phyloP scores from a whole-genome alignment of 805 yeast species.

The Metschnikowia colocasiae region DNA sequence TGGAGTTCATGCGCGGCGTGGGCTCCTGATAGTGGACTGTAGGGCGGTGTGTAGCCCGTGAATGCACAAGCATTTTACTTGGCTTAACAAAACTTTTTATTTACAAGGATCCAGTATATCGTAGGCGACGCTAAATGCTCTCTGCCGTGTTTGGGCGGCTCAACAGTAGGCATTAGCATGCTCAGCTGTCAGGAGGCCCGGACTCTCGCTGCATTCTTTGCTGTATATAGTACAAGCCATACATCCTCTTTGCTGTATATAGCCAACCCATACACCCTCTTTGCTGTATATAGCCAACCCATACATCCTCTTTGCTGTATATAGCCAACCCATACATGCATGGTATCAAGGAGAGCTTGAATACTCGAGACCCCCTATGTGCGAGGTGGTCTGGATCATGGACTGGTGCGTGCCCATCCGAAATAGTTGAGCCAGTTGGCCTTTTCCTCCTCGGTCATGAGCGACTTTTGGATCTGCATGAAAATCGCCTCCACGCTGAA shows the following conservation, averaged over 20 bases:
- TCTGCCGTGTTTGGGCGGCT: too few relatives aligned
- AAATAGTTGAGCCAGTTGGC: slow-evolving; percentile 13
- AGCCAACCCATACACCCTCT: not conserved
- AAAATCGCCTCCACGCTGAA: slow-evolving; percentile 8
- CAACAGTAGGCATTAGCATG: not conserved
- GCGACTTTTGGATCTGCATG: slow-evolving; percentile 9
- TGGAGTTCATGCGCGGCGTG: not conserved
- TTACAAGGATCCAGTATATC: not conserved
- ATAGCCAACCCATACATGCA: not conserved
- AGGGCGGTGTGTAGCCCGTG: too few relatives aligned
- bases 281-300: not conserved
- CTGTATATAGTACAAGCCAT: not conserved
- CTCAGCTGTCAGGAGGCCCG: not conserved
- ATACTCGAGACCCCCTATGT: not conserved
- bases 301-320: not conserved
- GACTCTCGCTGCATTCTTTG: not conserved
- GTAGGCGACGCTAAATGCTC: not conserved
- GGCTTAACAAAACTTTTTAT: not conserved
- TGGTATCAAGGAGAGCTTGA: not conserved
- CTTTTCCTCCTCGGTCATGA: slow-evolving; percentile 10
- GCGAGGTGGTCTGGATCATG: not conserved
- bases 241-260: not conserved
- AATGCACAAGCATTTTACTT: too few relatives aligned
- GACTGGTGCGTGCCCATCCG: slow-evolving; percentile 10
- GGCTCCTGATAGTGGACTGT: too few relatives aligned